Percentiles rank a stretch among this genome's conserved stretches.
phyloP scores from a whole-genome alignment of 257 asterid genomes.

The Linaria vulgaris region DNA sequence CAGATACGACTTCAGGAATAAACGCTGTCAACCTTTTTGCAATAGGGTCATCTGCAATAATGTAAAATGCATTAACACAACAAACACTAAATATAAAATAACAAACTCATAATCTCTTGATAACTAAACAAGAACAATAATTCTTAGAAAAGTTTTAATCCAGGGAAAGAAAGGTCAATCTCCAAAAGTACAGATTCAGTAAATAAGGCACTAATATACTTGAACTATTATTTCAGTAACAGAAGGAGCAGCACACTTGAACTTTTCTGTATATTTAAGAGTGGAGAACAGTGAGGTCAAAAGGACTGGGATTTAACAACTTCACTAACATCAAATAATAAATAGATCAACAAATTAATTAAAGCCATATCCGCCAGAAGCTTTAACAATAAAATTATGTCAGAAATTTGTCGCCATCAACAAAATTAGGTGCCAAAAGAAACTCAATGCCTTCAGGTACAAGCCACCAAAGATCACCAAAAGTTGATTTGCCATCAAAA shows the following conservation, averaged over 20 bases:
- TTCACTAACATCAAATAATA: neutral
- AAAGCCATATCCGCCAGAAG: neutral
- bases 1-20: slow-evolving; percentile 47
- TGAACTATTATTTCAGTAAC: neutral
- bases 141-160: slow-evolving; percentile 1
- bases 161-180: slow-evolving; percentile 4
- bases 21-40: slow-evolving; percentile 52
- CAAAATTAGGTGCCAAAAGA: slow-evolving; percentile 9
- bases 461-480: slow-evolving; percentile 98
- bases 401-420: neutral
- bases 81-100: slow-evolving; percentile 16
- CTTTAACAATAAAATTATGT: neutral
- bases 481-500: slow-evolving; percentile 91
- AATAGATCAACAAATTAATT: neutral
- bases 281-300: slow-evolving; percentile 10
- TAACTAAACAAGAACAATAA: neutral
- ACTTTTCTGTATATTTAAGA: slow-evolving; percentile 1
- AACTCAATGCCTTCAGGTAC: slow-evolving; percentile 78
- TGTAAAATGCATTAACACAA: slow-evolving; percentile 25
- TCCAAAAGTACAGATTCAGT: neutral
- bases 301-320: slow-evolving; percentile 3
- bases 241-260: neutral
- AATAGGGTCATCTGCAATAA: slow-evolving; percentile 77
- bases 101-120: no score
- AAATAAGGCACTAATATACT: slow-evolving; percentile 1